Evolutionary conservation across 2,329 filamentous ascomycete species (phyloP).

Genomic region (Teratosphaeria gauchensis): DNA sequence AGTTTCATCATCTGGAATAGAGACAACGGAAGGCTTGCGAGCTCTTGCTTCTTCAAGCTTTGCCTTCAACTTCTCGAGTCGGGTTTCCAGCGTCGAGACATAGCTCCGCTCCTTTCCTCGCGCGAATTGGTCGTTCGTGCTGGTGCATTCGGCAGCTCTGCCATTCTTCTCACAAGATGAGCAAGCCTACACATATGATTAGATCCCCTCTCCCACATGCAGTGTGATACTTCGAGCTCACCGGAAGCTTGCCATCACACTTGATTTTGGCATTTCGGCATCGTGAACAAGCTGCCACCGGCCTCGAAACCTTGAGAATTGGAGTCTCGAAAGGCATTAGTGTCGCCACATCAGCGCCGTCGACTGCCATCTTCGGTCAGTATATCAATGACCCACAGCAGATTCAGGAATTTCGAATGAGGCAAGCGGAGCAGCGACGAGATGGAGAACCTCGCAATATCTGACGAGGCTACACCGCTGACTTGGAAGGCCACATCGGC

Average conservation of each 20-base stretch:
- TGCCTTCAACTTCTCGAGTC: conserved; percentile 78
- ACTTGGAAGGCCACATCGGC: neutral
- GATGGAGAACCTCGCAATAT: neutral
- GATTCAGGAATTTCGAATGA: neutral
- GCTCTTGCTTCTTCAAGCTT: conserved; percentile 57
- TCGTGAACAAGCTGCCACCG: conserved; percentile 69
- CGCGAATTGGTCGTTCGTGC: conserved; percentile 91
- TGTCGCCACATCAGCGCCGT: conserved; percentile 15
- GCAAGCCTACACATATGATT: conserved; percentile 47
- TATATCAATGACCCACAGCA: neutral
- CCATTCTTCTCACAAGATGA: conserved; percentile 91
- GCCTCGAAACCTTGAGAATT: conserved; percentile 62
- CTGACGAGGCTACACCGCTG: neutral
- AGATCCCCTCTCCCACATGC: neutral
- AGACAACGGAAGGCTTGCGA: conserved; percentile 60
- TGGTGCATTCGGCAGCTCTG: conserved; percentile 77
- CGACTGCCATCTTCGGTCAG: conserved; percentile 13
- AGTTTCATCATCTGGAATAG: conserved; percentile 51
- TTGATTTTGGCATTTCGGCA: conserved; percentile 92
- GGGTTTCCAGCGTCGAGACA: conserved; percentile 86
- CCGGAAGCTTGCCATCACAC: conserved; percentile 89
- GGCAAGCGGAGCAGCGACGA: neutral
- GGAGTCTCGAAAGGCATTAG: conserved; percentile 46
- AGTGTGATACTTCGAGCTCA: conserved; percentile 1
- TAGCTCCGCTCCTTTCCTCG: conserved; percentile 94